Evolutionary conservation across 495 filamentous ascomycete genomes (phyloP), one percentile per base, ranked within the genome.

Genomic region (Parathielavia appendiculata): DNA sequence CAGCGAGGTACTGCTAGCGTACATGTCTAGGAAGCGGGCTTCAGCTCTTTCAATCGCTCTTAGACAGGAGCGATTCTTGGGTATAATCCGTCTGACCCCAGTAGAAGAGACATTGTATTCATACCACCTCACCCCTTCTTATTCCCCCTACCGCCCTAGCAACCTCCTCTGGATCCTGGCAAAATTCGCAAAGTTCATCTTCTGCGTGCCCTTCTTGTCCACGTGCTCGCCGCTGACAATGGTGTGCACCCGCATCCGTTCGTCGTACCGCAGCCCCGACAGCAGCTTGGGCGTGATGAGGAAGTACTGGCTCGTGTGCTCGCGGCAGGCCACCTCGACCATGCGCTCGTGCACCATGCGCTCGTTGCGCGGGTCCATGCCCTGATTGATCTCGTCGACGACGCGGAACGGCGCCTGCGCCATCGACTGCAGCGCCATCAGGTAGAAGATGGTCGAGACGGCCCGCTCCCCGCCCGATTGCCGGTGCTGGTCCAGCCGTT

Each of bases 371-470:
- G 95, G 92, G 73, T 98, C 93, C 93, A 98, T 98, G 59, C 93
- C 93, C 76, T 98, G 93, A 66, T 98, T 98, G 76, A 98, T 98
- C 73, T 98, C 93, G 74, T 98, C 93, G 54, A 99, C 93, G 41
- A 97, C 93, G 54, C 93, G 91, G 85, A 99, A 99, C n/a, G 93
- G 93, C 2, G 90, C 88, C 61, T 90, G 89, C 4, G 93, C 92
- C 63, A 97, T 85, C 17, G 89, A 88, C 71, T 99, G 93, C 10
- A 99, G 81, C 1, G 95, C 89, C 92, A 99, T 97, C 60, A 99
- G 89, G 73, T 97, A 99, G 81, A 97, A 99, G 68, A 99, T 96
- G 2, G 93, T 99, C 34, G 88, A 92, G 35, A 99, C 93, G 26
- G 93, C 91, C 40, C 95, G 86, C 75, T 99, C 93, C 54, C 93